A percentile compares a stretch with the other conserved stretches of the same genome.
These are phyloP conservation scores for Fusarium nematophilum DNA, from an alignment of 2,329 filamentous ascomycete species.

Conservation along the genomic window DNA sequence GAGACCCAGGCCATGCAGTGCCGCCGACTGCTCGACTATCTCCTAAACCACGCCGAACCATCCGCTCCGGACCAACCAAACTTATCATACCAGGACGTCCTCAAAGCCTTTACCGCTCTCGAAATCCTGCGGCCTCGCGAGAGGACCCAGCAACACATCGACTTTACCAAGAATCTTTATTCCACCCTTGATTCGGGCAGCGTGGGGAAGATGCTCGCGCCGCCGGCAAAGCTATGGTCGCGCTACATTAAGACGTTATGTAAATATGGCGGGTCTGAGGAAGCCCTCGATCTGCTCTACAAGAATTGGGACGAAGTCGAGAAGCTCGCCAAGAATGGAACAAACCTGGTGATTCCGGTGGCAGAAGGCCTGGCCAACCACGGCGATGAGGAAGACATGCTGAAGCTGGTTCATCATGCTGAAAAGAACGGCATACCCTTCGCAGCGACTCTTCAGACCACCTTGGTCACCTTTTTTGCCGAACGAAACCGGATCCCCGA, in stretches of 20 bases:
- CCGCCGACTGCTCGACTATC: conserved; percentile 69
- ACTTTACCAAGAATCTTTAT: conserved; percentile 60
- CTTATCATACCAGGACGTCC: conserved; percentile 47
- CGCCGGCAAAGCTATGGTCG: conserved; percentile 44
- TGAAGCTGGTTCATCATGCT: conserved; percentile 65
- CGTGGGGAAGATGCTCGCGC: conserved; percentile 24
- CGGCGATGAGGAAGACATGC: conserved; percentile 66
- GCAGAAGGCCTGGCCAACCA: conserved; percentile 70
- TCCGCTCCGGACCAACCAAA: conserved; percentile 40
- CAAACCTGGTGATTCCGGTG: conserved; percentile 45
- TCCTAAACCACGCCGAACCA: conserved; percentile 51
- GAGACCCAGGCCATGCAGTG: conserved; percentile 72
- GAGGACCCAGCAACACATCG: conserved; percentile 57
- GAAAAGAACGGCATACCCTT: conserved; percentile 59
- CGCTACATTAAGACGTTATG: conserved; percentile 57
- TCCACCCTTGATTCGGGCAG: conserved; percentile 34
- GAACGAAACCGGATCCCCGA: conserved; percentile 65
- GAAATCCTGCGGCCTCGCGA: conserved; percentile 55
- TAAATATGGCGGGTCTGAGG: conserved; percentile 64
- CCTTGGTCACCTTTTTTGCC: conserved; percentile 73
- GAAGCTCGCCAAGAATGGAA: conserved; percentile 32
- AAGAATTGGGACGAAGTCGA: conserved; percentile 45
- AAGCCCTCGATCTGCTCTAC: conserved; percentile 61
- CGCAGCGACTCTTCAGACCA: conserved; percentile 58
- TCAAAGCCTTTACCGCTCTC: conserved; percentile 58